Percentiles rank a stretch among this genome's conserved stretches.
These are phyloP conservation scores for Baorangia bicolor DNA, from an alignment of 768 basidiomycete genomes.

Conservation along the genomic window DNA sequence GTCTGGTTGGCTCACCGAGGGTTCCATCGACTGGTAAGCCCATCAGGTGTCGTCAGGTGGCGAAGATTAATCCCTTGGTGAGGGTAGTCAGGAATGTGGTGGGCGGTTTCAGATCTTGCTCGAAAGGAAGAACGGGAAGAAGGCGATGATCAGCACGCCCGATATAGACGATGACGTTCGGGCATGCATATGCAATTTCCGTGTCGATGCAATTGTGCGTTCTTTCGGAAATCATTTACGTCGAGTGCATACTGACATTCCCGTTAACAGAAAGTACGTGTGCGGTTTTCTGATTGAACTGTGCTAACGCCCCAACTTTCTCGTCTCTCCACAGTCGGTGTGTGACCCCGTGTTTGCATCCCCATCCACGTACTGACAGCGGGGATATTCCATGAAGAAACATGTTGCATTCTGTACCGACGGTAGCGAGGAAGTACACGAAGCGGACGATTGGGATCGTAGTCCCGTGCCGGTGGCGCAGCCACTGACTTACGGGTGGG, in stretches of 20 bases:
- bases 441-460: slow-evolving; percentile 79
- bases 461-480: slow-evolving; percentile 66
- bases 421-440: slow-evolving; percentile 55
- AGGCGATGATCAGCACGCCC: neutral
- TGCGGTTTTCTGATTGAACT: neutral
- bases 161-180: slow-evolving; percentile 18
- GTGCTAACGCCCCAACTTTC: neutral
- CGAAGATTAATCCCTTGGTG: neutral
- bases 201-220: slow-evolving; percentile 22
- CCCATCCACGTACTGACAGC: neutral
- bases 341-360: neutral
- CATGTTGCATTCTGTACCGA: slow-evolving; percentile 61
- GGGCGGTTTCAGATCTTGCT: slow-evolving; percentile 26
- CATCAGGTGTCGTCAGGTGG: neutral
- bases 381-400: slow-evolving; percentile 34
- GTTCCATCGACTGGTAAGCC: slow-evolving; percentile 26
- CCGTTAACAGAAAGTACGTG: slow-evolving; percentile 19
- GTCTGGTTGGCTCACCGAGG: slow-evolving; percentile 23
- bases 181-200: slow-evolving; percentile 27
- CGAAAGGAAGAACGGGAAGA: slow-evolving; percentile 18
- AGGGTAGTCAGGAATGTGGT: slow-evolving; percentile 16
- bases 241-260: neutral
- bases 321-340: slow-evolving; percentile 10
- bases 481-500: slow-evolving; percentile 67
- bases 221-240: neutral